Conservation (phyloP, 805 yeast genomes). For the Jamesozyma jinghongensis region DNA sequence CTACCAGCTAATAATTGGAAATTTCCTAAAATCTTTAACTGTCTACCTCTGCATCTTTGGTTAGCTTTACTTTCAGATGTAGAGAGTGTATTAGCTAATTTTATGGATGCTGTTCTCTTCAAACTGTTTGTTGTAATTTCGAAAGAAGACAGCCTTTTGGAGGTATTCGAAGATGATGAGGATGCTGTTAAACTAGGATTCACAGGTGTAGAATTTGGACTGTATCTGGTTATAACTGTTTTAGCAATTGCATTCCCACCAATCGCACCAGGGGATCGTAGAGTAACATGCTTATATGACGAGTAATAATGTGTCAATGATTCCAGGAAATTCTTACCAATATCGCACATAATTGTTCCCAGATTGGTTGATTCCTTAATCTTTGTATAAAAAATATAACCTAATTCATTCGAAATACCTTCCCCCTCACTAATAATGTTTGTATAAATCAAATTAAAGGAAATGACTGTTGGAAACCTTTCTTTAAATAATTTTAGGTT, state of each 20-base stretch:
- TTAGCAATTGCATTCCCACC: constrained; percentile 40
- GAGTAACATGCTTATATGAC: constrained; percentile 68
- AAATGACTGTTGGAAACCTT: constrained; percentile 25
- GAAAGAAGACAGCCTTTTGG: constrained; percentile 17
- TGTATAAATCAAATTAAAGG: constrained; percentile 22
- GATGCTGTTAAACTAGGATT: constrained; percentile 5
- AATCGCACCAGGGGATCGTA: constrained; percentile 70
- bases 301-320: constrained; percentile 61
- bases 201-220: constrained; percentile 1
- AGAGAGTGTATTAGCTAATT: constrained; percentile 27
- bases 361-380: constrained; percentile 19
- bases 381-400: constrained; percentile 7
- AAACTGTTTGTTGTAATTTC: constrained; percentile 31
- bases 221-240: constrained; percentile 26
- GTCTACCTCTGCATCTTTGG: constrained; percentile 58
- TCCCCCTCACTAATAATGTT: background rate
- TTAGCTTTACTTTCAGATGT: constrained; percentile 30
- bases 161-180: constrained; percentile 4
- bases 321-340: constrained; percentile 53
- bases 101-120: constrained; percentile 27
- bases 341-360: constrained; percentile 66
- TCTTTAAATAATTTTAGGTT: constrained; percentile 33
- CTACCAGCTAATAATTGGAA: constrained; percentile 76
- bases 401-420: background rate
- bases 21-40: constrained; percentile 64